Base-by-base conservation (phyloP, 768 basidiomycete genomes). In the Lactarius trivialis region DNA sequence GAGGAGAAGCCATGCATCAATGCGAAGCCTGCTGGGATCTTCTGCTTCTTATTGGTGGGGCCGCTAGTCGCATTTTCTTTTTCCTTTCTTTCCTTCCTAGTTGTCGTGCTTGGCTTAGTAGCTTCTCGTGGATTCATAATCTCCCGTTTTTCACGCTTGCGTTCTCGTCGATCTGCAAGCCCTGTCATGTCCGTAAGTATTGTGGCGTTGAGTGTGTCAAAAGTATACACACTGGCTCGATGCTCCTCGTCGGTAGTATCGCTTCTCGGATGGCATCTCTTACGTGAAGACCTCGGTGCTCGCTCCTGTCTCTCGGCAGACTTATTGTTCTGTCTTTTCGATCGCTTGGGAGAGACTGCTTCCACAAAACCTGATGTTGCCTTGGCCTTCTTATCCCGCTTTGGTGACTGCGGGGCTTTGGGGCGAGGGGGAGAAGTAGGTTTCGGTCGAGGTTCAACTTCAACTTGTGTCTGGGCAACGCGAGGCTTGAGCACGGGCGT, bases 1-100 rank as follows among this genome's bases (percentile, higher is more conserved):
- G 86, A 81, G 17, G 78, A 72, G 69, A 88, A 86, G 0, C 84
- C 85, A 64, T 87, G 83, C 83, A 89, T 83, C 30, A 89, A 75
- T 0, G 85, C 85, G 36, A 87, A 75, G 4, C 79, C 82, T 1
- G 79, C 73, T 9, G 80, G 76, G 11, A 76, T 60, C 50, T 73
- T 79, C n/a, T 45, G 43, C 66, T 68, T 59, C 71, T 73, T 34
- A 70, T 70, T 52, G 49, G 69, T 43, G 64, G 69, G 17, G 4
- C 32, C 34, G 51, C 43, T 62, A 50, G 71, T 71, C 34, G 56
- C 11, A 30, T 64, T 53, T 11, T 71, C 63, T 51, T 64, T 52
- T 55, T 71, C 63, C 53, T 64, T 52, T 55, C 70, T 66, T 57
- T 68, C 65, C 61, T 60, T 48, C 54, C 28, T 59, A 24, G 30